Base-by-base conservation (phyloP, 139 green algal species). In the Closterium sp. region DNA sequence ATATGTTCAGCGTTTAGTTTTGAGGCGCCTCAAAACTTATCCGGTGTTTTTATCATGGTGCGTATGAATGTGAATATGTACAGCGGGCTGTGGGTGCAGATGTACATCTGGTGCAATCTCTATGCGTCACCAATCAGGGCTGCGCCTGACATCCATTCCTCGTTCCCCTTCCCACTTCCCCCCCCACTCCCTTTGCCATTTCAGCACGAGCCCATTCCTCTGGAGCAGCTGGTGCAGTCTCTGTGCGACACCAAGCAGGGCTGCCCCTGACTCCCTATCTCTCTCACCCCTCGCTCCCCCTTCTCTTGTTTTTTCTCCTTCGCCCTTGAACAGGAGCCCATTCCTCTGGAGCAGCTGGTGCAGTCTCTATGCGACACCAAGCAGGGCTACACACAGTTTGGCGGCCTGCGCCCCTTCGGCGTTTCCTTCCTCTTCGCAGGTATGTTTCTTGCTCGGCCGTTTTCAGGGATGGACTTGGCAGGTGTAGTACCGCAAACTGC, bases 291-390 rank as follows among this genome's bases (percentile, higher is more conserved):
- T 95, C 98, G 98, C 33, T 97, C 99, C 21, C 99, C 98, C 2
- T 95, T 99, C 43, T 97, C 96, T 97, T n/a, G n/a, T 99, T 96
- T 86, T 96, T 96, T 23, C 99, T 98, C 94, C 98, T 99, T 96
- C 96, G 99, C 31, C 43, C 9, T 3, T 76, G 5, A 69, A 12
- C 96, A 98, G 90, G 97, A 99, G 94, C 96, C 97, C 31, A 99
- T 99, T 92, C 98, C 98, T 12, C 96, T 99, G 43, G 98, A 99
- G 95, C 97, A 99, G 94, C 96, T 99, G 1, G 97, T 99, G 34
- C 95, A 97, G 9, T 90, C 91, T 35, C 89, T 99, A 3, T 99
- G 98, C 91, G 98, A 99, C 94, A 97, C 96, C 34, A 99, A 99
- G 96, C 97, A 99, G 66, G 92, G 92, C 23, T 94, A 94, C 92